Evolutionary conservation across 1,284 basidiomycete genomes (phyloP), one percentile per base, ranked within the genome.

Genomic region (Trametes sp.): DNA sequence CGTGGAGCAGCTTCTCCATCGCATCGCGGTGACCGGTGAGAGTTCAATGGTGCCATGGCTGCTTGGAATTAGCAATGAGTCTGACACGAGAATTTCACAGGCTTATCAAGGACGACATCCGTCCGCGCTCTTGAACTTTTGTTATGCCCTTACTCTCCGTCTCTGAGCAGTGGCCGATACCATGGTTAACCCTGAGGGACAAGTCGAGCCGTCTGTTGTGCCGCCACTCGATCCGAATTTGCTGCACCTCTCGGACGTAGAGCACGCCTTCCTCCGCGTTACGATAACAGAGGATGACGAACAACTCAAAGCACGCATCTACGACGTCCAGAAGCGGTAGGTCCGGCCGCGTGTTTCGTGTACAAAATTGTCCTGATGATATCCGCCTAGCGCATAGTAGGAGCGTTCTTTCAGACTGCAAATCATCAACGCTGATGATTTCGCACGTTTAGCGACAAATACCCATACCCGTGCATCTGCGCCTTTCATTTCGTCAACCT

Each of bases 381-480:
- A n/a, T n/a, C n/a, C n/a, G n/a, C n/a, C n/a, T n/a, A 73, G 71
- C 52, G 70, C 70, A 54, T 73, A 73, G 72, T 72, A 56, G n/a
- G 68, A 16, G 21, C 19, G 8, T 3, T 41, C 23, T 6, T 19
- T 10, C 35, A 8, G n/a, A 2, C 11, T 7, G 23, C 3, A 2
- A 19, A 1, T 19, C 26, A 3, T 1, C 21, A 19, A 26, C 35
- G 35, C 24, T 53, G 26, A 31, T 42, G 10, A n/a, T 24, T 10
- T 21, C 1, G 4, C 2, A n/a, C 49, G 14, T 45, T 16, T 54
- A 78, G 73, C 65, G 64, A 54, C 19, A 62, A 71, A n/a, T 77
- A 77, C 33, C 74, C 77, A 0, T 80, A 79, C 60, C 76, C 76
- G 28, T 79, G 78, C 64, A 74, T 79, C 48, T 71, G 72, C 14